Evolutionary conservation across 441 rosid genomes (phyloP).

Genomic region (Metrosideros polymorpha): DNA sequence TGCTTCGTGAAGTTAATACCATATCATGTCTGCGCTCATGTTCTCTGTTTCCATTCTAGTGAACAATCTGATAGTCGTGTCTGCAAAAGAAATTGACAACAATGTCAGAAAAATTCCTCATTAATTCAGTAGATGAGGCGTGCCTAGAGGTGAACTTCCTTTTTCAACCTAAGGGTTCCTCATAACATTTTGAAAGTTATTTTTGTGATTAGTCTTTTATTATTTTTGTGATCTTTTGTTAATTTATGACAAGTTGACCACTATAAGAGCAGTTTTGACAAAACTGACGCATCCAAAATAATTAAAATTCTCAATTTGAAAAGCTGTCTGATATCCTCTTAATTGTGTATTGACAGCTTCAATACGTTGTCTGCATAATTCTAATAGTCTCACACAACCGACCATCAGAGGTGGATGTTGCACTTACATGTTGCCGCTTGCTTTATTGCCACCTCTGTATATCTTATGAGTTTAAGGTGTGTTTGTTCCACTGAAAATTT

Average conservation of each 20-base stretch:
- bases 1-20: neutral
- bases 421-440: neutral
- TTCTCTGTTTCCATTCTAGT: neutral
- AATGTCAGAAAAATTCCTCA: neutral
- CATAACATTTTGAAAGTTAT: neutral
- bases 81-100: too few relatives aligned
- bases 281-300: neutral
- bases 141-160: neutral
- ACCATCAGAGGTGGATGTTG: neutral
- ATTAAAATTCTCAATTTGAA: neutral
- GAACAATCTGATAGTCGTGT: too few relatives aligned
- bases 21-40: neutral
- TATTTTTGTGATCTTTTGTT: neutral
- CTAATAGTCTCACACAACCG: neutral
- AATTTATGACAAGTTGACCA: neutral
- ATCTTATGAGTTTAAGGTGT: too few relatives aligned
- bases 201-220: neutral
- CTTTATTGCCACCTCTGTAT: neutral
- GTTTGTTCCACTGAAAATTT: too few relatives aligned
- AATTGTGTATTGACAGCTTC: neutral
- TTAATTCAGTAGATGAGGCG: neutral
- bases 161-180: neutral
- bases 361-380: neutral
- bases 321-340: neutral
- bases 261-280: too few relatives aligned